These are phyloP conservation scores for Apophysomyces trapeziformis DNA, from an alignment of 371 early-diverging fungal species.

Conservation along the genomic window DNA sequence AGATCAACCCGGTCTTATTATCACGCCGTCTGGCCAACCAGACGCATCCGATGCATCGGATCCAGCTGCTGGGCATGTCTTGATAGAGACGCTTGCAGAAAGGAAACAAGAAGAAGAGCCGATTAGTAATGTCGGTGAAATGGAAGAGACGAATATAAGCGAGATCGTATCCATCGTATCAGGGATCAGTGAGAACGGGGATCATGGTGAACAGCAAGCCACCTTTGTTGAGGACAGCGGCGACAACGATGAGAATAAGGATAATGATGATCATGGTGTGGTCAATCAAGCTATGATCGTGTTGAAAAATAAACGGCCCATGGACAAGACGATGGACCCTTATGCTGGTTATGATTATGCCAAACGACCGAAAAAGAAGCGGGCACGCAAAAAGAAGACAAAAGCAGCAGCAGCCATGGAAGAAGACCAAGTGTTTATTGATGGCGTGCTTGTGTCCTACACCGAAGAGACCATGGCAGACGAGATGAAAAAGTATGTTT, in stretches of 20 bases:
- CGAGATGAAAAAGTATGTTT: constrained; percentile 34
- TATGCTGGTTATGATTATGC: constrained; percentile 17
- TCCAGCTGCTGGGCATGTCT: no score
- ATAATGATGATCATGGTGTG: background rate
- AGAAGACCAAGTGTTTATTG: constrained; percentile 12
- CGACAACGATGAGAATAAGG: background rate
- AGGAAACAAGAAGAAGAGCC: no score
- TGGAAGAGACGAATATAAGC: no score
- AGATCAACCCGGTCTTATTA: no score
- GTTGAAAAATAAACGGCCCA: constrained; percentile 9
- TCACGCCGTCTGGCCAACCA: no score
- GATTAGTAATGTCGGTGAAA: no score
- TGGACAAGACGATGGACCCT: constrained; percentile 11
- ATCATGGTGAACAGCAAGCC: background rate
- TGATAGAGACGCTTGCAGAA: no score
- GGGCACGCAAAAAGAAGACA: constrained; percentile 13
- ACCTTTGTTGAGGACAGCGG: background rate
- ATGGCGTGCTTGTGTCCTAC: constrained; percentile 38
- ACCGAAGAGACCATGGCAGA: constrained; percentile 28
- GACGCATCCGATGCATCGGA: no score
- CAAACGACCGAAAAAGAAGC: constrained; percentile 15
- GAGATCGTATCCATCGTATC: no score
- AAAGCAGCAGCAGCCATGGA: background rate
- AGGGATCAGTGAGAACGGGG: no score
- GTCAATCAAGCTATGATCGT: background rate